Percentiles rank a stretch among this genome's conserved stretches.
These are phyloP conservation scores for Ulvella scutata DNA, from an alignment of 139 green algal genomes.

Conservation along the genomic window DNA sequence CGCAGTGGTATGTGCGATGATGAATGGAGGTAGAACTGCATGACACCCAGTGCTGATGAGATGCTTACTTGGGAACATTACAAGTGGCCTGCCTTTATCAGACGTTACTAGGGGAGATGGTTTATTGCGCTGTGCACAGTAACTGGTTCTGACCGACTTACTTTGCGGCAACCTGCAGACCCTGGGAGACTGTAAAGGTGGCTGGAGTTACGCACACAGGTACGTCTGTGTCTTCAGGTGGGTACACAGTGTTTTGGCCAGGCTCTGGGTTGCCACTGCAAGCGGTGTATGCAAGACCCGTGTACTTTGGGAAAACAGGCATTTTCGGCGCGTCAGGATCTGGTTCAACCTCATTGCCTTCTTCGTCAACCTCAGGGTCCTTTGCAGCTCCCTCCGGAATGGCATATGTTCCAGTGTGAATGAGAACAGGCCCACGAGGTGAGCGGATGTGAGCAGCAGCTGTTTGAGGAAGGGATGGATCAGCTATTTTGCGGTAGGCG, in stretches of 20 bases:
- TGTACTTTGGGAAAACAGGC: slow-evolving; percentile 38
- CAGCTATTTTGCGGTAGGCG: slow-evolving; percentile 9
- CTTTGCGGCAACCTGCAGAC: not conserved
- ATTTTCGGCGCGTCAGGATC: slow-evolving; percentile 24
- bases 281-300: slow-evolving; percentile 28
- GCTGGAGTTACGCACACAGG: not conserved
- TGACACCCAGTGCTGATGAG: too few relatives aligned
- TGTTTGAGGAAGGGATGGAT: slow-evolving; percentile 8
- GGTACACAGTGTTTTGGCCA: not conserved
- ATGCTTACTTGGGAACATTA: too few relatives aligned
- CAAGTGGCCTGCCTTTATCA: too few relatives aligned
- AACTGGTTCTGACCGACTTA: too few relatives aligned
- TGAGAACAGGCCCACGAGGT: slow-evolving; percentile 26
- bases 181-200: not conserved
- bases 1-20: too few relatives aligned
- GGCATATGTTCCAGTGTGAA: slow-evolving; percentile 22
- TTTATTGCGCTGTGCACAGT: too few relatives aligned
- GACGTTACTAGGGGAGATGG: too few relatives aligned
- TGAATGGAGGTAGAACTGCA: too few relatives aligned
- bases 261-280: not conserved
- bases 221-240: not conserved
- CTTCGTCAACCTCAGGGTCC: slow-evolving; percentile 29
- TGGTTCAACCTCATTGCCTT: slow-evolving; percentile 18
- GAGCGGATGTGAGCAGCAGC: slow-evolving; percentile 24
- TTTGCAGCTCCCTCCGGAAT: slow-evolving; percentile 21